Evolutionary conservation across 176 grass and related monocot genomes (phyloP).

Genomic region (Stipa capillata): DNA sequence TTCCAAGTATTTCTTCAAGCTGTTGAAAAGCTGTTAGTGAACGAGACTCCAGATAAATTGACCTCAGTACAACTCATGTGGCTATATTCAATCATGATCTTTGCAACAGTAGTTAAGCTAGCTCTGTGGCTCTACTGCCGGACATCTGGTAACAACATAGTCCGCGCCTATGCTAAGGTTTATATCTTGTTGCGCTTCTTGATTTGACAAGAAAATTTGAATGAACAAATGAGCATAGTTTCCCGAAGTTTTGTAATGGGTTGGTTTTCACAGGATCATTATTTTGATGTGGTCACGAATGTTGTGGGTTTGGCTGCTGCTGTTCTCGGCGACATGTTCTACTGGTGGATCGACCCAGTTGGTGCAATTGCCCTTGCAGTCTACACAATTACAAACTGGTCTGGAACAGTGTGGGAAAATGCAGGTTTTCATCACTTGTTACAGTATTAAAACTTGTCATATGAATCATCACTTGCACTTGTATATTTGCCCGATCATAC

Average conservation of each 20-base stretch:
- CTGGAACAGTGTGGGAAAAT: conserved; percentile 97
- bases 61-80: conserved; percentile 56
- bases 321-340: conserved; percentile 72
- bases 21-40: conserved; percentile 66
- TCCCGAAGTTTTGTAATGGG: not conserved
- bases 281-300: conserved; percentile 94
- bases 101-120: conserved; percentile 89
- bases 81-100: conserved; percentile 94
- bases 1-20: conserved; percentile 92
- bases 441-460: not conserved
- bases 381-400: conserved; percentile 94
- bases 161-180: conserved; percentile 90
- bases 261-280: conserved; percentile 61
- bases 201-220: not conserved
- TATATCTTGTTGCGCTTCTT: conserved; percentile 10
- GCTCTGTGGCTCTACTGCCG: conserved; percentile 78
- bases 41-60: conserved; percentile 52
- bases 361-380: conserved; percentile 87
- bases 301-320: conserved; percentile 84
- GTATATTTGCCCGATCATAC: not conserved
- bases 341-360: conserved; percentile 91
- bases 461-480: not conserved
- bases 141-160: conserved; percentile 81
- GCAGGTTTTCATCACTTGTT: conserved; percentile 47
- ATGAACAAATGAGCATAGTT: not conserved